Evolutionary conservation across 371 early-diverging fungal genomes (phyloP), one percentile per base, ranked within the genome.

Genomic region (Blakeslea trispora): DNA sequence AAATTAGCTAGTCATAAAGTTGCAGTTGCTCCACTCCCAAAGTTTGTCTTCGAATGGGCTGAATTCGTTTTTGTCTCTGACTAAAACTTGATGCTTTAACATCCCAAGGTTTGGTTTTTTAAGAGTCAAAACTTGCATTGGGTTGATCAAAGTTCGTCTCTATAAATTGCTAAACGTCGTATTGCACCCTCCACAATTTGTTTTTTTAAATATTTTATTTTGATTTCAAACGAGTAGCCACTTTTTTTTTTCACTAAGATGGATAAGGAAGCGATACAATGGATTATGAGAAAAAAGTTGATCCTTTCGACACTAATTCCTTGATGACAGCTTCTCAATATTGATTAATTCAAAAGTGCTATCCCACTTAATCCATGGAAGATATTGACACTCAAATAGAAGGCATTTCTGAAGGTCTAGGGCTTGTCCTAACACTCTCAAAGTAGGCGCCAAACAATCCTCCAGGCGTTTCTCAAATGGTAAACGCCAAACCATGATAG

Each of bases 251-350:
- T 45, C 24, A 23, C 45, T 23, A 45, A 24, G 47, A 34, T 39
- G 57, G 49, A 21, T 45, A 57, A 35, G 50, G 57, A 48, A 49
- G 32, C 28, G 57, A 57, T 17, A 37, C 50, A 34, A 43, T 41
- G 13, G 44, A 31, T 32, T 43, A 21, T 19, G 34, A 32, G 45
- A 46, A 58, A 28, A 52, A 58, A 45, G 37, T 58, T 37, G 58
- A 51, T 51, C 44, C 39, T 58, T 58, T 22, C 51, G 51, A 58
- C 34, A 18, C 50, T 51, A 37, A 39, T 34, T 35, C 45, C 37
- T 51, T 51, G 39, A 23, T 51, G 58, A 51, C 40, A 24, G 44
- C 58, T 5, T n/a, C n/a, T n/a, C 24, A 48, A 18, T 48, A 53
- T 28, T 22, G 53, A 37, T 18, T 17, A 48, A 18, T 24, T 41